Base-by-base conservation (phyloP, 2,329 filamentous ascomycete genomes). In the Rhynchosporium secalis region DNA sequence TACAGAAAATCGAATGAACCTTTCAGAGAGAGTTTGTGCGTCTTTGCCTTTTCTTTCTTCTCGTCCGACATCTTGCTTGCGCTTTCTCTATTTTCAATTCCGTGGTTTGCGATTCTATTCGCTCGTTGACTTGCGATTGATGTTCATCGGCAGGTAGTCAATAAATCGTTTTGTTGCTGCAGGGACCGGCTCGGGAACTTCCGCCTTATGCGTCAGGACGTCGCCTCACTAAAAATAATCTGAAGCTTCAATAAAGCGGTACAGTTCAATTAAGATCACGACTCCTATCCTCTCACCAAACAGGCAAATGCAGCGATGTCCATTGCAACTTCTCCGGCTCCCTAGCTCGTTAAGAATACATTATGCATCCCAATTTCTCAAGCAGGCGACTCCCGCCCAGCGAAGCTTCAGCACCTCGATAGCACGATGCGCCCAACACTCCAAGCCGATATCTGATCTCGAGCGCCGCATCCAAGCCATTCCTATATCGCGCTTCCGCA, bases 1-100 rank as follows among this genome's bases (percentile, higher is more conserved):
- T 3, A 2, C 28, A 43, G 41, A 28, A 9, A 36, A 12, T 38
- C 38, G 3, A 10, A 86, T 90, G 45, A 85, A 78, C 90, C 91
- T 77, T 92, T 94, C 66, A 97, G 82, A 43, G 93, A 91, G 66
- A 99, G 85, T 82, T 96, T 98, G 81, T 99, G 95, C 65, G 92
- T 87, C 78, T 97, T 96, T 70, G 91, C 91, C 73, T 92, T 92
- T 72, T 87, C 84, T 76, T 86, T 86, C 56, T 81, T 68, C 60
- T 71, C 67, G 36, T 52, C 65, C 55, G 72, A 71, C 71, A 73
- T 75, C 31, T 63, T 68, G 46, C 20, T 61, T 61, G 28, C 56
- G 51, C 26, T 54, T 56, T 43, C 10, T 40, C 61, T 57, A 28
- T 43, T 45, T 51, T 20, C 36, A 51, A 36, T 40, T 54, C 3